phyloP scores from a whole-genome alignment of 768 basidiomycete genomes.

The Phallus indusiatus region DNA sequence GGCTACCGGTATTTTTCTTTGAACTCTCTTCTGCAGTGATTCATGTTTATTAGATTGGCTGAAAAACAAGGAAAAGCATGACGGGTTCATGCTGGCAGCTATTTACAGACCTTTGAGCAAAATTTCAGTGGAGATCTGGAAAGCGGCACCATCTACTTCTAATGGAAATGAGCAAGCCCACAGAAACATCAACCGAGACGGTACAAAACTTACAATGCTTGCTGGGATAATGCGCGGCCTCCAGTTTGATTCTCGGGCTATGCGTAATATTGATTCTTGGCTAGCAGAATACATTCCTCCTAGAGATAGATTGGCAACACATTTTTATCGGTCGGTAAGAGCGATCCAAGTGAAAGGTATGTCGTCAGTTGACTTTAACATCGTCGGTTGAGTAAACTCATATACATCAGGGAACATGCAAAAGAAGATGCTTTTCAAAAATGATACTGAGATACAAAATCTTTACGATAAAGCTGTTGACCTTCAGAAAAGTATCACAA shows the following conservation, averaged over 20 bases:
- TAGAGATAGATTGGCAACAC: not conserved
- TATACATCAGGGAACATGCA: too few relatives aligned
- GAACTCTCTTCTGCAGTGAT: not conserved
- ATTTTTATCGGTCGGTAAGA: not conserved
- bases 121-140: slow-evolving; percentile 22
- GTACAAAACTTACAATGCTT: slow-evolving; percentile 18
- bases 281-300: not conserved
- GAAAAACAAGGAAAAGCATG: too few relatives aligned
- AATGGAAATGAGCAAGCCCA: slow-evolving; percentile 21
- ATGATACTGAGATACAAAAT: too few relatives aligned
- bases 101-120: slow-evolving; percentile 19
- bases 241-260: not conserved
- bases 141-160: slow-evolving; percentile 16
- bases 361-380: too few relatives aligned
- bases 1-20: slow-evolving; percentile 4
- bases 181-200: slow-evolving; percentile 18
- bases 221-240: slow-evolving; percentile 18
- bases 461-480: too few relatives aligned
- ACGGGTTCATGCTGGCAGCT: slow-evolving; percentile 18
- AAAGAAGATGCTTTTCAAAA: too few relatives aligned
- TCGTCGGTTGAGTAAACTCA: too few relatives aligned
- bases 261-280: not conserved
- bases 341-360: too few relatives aligned
- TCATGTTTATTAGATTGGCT: too few relatives aligned
- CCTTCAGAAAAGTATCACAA: too few relatives aligned